Conservation (phyloP, 257 asterid genomes). For the Gynochthodes officinalis region DNA sequence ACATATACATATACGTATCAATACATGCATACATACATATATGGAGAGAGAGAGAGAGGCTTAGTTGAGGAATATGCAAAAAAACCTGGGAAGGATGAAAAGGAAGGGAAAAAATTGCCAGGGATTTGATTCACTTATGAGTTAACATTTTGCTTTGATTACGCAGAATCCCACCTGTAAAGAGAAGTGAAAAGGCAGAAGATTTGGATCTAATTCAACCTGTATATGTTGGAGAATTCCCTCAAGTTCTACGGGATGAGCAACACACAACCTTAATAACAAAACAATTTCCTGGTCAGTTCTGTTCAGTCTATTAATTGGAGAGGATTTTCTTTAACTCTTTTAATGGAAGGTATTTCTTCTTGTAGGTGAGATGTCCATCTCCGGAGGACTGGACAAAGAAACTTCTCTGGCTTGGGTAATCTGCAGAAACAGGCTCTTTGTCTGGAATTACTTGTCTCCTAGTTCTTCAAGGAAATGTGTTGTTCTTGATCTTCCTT, state of each 20-base stretch:
- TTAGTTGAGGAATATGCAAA: not conserved
- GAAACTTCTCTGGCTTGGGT: conserved; percentile 80
- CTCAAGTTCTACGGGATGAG: conserved; percentile 78
- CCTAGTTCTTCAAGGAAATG: conserved; percentile 62
- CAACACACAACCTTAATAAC: conserved; percentile 52
- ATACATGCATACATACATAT: not conserved
- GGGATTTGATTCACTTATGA: not conserved
- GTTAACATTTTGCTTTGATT: conserved; percentile 21
- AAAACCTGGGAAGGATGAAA: not conserved
- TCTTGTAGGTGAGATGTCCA: conserved; percentile 52
- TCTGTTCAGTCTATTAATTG: not conserved
- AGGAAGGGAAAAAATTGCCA: not conserved
- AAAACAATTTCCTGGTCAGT: conserved; percentile 66
- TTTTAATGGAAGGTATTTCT: conserved; percentile 10
- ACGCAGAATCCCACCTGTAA: conserved; percentile 57
- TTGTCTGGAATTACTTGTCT: conserved; percentile 72
- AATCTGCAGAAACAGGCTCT: conserved; percentile 57
- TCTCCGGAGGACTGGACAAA: conserved; percentile 89
- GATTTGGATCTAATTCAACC: conserved; percentile 56
- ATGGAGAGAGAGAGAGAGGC: not conserved
- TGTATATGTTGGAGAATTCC: conserved; percentile 85
- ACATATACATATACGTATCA: not conserved
- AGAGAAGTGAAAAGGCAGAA: conserved; percentile 56
- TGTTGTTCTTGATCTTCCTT: conserved; percentile 58
- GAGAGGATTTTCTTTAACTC: not conserved